phyloP scores from a whole-genome alignment of 2,329 filamentous ascomycete genomes.

The Hymenotorrendiella dingleyae region DNA sequence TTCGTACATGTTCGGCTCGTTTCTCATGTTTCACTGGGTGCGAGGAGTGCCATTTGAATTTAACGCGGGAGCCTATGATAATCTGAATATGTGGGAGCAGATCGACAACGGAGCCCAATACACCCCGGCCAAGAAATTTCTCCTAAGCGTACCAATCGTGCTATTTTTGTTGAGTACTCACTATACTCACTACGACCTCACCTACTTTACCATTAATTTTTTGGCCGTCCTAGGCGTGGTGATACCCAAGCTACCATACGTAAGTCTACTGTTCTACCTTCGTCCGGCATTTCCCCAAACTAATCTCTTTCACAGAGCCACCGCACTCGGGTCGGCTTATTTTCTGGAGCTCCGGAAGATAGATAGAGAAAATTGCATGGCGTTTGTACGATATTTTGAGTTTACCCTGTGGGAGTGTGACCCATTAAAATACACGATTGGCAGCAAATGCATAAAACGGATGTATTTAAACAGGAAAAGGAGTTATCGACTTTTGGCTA shows the following conservation, averaged over 20 bases:
- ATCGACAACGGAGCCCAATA: conserved; percentile 99
- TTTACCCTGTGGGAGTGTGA: conserved; percentile 17
- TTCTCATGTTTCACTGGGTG: conserved; percentile 99
- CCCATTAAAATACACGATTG: conserved; percentile 22
- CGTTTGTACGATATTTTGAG: conserved; percentile 30
- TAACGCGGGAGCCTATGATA: conserved; percentile 97
- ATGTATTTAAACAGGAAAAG: conserved; percentile 28
- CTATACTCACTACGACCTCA: conserved; percentile 96
- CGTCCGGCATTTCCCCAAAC: too few relatives aligned
- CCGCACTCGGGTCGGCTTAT: conserved; percentile 70
- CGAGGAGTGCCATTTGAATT: conserved; percentile 98
- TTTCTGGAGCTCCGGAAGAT: conserved; percentile 64
- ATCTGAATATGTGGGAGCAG: conserved; percentile 99
- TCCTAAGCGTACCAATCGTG: conserved; percentile 88
- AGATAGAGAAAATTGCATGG: conserved; percentile 28
- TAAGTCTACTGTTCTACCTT: too few relatives aligned
- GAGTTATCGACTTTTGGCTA: conserved; percentile 25
- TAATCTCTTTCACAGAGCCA: conserved; percentile 54
- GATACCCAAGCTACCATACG: conserved; percentile 92
- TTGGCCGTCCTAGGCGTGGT: conserved; percentile 87
- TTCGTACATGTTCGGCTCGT: conserved; percentile 97
- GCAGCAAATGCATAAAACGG: conserved; percentile 19
- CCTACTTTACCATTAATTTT: conserved; percentile 97
- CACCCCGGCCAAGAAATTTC: conserved; percentile 96
- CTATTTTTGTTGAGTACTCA: conserved; percentile 96